Percentiles rank a stretch among this genome's conserved stretches.
Evolutionary conservation across 352 stramenopile genomes (phyloP).

Genomic region (Pythium volutum): DNA sequence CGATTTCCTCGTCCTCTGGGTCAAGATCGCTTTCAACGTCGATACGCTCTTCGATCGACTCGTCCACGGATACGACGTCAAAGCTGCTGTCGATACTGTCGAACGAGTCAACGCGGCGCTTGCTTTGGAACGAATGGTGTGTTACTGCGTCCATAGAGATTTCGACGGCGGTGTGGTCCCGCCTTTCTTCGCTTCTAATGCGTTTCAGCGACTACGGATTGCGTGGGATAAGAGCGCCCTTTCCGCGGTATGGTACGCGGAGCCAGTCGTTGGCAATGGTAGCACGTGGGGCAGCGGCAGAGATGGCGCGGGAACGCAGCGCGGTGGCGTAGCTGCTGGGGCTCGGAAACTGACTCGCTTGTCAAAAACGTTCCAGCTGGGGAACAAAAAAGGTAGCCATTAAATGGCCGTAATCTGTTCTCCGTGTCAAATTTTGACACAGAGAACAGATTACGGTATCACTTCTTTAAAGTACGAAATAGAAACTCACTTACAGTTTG

Average conservation of each 20-base stretch:
- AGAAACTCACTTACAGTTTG: no score
- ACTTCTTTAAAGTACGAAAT: constrained; percentile 14
- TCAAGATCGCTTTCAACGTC: constrained; percentile 9
- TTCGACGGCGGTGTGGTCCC: background rate
- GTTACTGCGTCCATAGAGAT: background rate
- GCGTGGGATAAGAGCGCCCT: background rate
- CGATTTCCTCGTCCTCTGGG: background rate
- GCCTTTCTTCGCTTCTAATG: background rate
- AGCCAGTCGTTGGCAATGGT: background rate
- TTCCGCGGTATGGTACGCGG: constrained; percentile 8
- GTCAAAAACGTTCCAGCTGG: constrained; percentile 18
- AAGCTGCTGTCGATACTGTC: constrained; percentile 35
- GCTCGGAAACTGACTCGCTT: constrained; percentile 7
- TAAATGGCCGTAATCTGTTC: no score
- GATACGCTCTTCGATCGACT: constrained; percentile 16
- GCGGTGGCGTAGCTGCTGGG: background rate
- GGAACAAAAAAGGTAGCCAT: constrained; percentile 20
- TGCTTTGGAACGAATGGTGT: constrained; percentile 10
- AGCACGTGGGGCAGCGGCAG: constrained; percentile 6
- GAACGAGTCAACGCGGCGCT: constrained; percentile 29
- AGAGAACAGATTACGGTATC: constrained; percentile 1
- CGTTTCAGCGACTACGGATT: background rate
- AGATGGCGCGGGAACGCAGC: constrained; percentile 2
- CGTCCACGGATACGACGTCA: constrained; percentile 27
- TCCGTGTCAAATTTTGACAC: no score